A percentile compares a stretch with the other conserved stretches of the same genome.
These are phyloP conservation scores for Pneumocystis oryctolagi DNA, from an alignment of 1,139 yeast genomes.

Conservation along the genomic window DNA sequence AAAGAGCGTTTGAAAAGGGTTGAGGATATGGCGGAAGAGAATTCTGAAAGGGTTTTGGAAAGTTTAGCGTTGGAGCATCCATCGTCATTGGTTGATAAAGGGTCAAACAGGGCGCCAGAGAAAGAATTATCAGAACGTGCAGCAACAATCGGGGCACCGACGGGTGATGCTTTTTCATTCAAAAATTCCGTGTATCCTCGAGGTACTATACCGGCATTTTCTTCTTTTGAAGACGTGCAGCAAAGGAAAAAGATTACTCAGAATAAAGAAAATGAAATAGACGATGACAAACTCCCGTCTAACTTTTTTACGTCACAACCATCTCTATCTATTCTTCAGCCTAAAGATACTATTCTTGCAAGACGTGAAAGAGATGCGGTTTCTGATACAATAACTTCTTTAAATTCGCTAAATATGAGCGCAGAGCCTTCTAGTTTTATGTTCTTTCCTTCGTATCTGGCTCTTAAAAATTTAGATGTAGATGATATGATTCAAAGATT, in stretches of 20 bases:
- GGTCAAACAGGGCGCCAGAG: not conserved
- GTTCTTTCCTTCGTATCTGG: slow-evolving; percentile 6
- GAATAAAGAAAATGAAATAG: not conserved
- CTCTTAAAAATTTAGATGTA: slow-evolving; percentile 29
- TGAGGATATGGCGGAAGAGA: not conserved
- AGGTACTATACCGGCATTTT: not conserved
- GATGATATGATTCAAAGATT: slow-evolving; percentile 82
- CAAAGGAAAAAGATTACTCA: not conserved
- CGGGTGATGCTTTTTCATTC: not conserved
- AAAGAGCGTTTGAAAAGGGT: not conserved
- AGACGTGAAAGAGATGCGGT: slow-evolving; percentile 7
- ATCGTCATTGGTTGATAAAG: not conserved
- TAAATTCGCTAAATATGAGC: slow-evolving; percentile 6
- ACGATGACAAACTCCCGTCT: not conserved
- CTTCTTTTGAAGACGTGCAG: not conserved
- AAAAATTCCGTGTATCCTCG: not conserved
- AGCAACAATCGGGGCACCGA: not conserved
- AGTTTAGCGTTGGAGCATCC: not conserved
- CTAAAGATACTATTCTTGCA: slow-evolving; percentile 13
- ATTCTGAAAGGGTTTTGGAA: not conserved
- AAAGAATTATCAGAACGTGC: not conserved
- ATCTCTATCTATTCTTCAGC: slow-evolving; percentile 9
- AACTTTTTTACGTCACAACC: slow-evolving; percentile 4
- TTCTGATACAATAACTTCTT: slow-evolving; percentile 9
- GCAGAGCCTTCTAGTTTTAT: slow-evolving; percentile 3